A percentile compares a stretch with the other conserved stretches of the same genome.
These are phyloP conservation scores for Yamadazyma kanchanaburiensis DNA, from an alignment of 1,139 yeast species.

Conservation along the genomic window DNA sequence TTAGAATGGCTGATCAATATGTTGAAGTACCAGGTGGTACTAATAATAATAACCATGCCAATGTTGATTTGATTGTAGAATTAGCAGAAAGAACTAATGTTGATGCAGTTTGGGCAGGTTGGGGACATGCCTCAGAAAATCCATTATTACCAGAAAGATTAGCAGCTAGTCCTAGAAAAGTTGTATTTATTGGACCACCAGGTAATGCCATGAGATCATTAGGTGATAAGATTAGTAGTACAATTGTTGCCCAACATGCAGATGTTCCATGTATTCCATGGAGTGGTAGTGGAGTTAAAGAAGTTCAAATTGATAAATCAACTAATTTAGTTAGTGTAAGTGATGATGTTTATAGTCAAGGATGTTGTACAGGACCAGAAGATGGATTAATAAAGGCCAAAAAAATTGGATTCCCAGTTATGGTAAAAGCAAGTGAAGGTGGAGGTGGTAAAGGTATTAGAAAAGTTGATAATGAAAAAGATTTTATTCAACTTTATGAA, in stretches of 20 bases:
- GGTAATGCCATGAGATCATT: slow-evolving; percentile 99
- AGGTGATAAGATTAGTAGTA: slow-evolving; percentile 96
- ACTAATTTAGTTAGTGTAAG: slow-evolving; percentile 86
- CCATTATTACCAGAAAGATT: slow-evolving; percentile 90
- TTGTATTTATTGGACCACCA: slow-evolving; percentile 92
- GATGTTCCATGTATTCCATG: slow-evolving; percentile 97
- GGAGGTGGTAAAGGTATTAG: slow-evolving; percentile 99
- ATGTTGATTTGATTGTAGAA: slow-evolving; percentile 94
- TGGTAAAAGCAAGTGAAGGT: slow-evolving; percentile 97
- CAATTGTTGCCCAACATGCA: slow-evolving; percentile 98
- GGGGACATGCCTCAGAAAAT: slow-evolving; percentile 99
- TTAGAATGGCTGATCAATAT: slow-evolving; percentile 98
- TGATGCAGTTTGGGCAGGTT: slow-evolving; percentile 99
- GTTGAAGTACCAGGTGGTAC: slow-evolving; percentile 99
- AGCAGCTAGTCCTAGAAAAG: slow-evolving; percentile 85
- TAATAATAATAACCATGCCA: slow-evolving; percentile 95
- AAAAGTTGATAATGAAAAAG: slow-evolving; percentile 77
- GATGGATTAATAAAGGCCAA: slow-evolving; percentile 85
- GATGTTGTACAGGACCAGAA: slow-evolving; percentile 83
- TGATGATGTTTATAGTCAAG: slow-evolving; percentile 77
- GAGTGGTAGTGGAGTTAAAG: slow-evolving; percentile 96
- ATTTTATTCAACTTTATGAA: slow-evolving; percentile 65
- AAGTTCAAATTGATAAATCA: slow-evolving; percentile 62
- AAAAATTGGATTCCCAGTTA: slow-evolving; percentile 89
- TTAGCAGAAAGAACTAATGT: slow-evolving; percentile 95